Evolutionary conservation across 148 eudicot species (phyloP), one percentile per base, ranked within the genome.

Genomic region (Amaranthus cruentus): DNA sequence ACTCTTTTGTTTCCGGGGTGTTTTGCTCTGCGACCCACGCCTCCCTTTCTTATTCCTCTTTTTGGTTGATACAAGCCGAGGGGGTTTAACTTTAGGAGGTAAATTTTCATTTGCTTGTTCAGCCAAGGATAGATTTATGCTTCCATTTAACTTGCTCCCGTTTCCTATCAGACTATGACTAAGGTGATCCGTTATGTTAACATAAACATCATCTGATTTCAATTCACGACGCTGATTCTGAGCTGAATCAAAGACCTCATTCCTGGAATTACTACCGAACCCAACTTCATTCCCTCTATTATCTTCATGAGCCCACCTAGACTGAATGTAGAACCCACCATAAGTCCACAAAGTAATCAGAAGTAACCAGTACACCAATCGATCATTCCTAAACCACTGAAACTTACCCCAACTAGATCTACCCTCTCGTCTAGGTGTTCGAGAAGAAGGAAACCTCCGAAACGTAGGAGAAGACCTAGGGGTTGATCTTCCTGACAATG

Each of bases 311-410:
- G 99, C 99, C 99, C 99, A 96, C 74, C 81, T 92, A 4, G 99
- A 96, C 86, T 96, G 99, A 43, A 96, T 75, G 74, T 90, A 92
- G 73, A 96, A 96, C 59, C 94, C 99, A 61, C 88, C 99, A 82
- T 96, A 96, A 21, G 94, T 83, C 99, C 99, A 96, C 59, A 96
- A 84, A 79, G 99, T 96, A 71, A 96, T 92, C 83, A 96, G 78
- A 83, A 96, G 87, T 87, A 96, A 80, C 99, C 97, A 96, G 58
- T 92, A 88, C 63, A 90, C 88, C 71, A 96, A 70, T 61, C 88
- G 87, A 80, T 85, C 85, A 75, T 86, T 85, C 82, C 97, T 85
- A 70, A 90, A 90, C 82, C 88, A 92, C 72, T 83, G 89, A 68
- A 77, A 75, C 72, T 66, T 69, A 65, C 80, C 61, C 14, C 59